Evolutionary conservation across 116 monocot genomes (phyloP).

Genomic region (Phalaenopsis hybrid): DNA sequence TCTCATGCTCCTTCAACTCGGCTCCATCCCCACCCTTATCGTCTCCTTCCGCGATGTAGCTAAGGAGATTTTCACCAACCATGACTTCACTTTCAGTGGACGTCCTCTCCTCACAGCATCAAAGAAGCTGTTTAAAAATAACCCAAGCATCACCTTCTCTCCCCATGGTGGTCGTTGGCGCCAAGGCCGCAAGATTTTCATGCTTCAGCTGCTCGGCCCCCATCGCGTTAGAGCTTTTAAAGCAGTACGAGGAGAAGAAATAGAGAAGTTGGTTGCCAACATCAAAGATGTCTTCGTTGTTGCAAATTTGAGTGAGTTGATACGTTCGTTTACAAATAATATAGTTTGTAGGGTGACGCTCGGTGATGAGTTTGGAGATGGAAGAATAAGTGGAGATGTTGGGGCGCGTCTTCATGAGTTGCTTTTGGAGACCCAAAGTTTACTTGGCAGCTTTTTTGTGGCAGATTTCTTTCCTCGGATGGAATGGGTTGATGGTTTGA

Average conservation of each 20-base stretch:
- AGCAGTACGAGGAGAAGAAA: neutral
- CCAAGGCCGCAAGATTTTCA: neutral
- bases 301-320: conserved; percentile 4
- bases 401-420: neutral
- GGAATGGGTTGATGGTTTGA: conserved; percentile 2
- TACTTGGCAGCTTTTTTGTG: conserved; percentile 6
- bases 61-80: neutral
- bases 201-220: neutral
- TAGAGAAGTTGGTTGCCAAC: neutral
- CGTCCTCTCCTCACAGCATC: neutral
- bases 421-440: conserved; percentile 3
- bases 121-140: conserved; percentile 6
- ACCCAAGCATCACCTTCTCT: neutral
- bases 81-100: neutral
- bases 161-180: conserved; percentile 9
- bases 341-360: neutral
- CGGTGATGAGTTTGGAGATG: conserved; percentile 2
- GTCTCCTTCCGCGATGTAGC: neutral
- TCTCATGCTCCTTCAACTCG: conserved; percentile 11
- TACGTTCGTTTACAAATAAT: neutral
- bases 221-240: neutral
- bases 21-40: conserved; percentile 1
- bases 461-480: conserved; percentile 14
- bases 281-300: neutral
- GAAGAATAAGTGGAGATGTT: neutral